phyloP scores from a whole-genome alignment of 179 eudicot species.

The Camellia oleifera region DNA sequence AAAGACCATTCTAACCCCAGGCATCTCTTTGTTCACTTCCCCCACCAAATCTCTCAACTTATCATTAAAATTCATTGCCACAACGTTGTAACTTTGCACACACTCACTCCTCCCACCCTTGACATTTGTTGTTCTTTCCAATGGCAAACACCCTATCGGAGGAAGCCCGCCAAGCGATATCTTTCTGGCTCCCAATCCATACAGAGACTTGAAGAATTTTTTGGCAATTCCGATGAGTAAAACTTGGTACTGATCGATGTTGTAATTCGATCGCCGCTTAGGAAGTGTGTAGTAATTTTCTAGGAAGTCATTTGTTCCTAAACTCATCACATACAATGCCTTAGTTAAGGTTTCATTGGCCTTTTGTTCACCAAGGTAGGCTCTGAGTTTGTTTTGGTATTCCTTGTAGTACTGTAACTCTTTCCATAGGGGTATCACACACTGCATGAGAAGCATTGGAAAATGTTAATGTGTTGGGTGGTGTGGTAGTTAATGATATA shows the following conservation, averaged over 20 bases:
- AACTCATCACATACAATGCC: constrained; percentile 52
- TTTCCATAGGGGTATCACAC: constrained; percentile 69
- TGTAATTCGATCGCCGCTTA: constrained; percentile 24
- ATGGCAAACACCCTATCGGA: constrained; percentile 83
- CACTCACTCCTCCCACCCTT: constrained; percentile 26
- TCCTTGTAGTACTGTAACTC: constrained; percentile 71
- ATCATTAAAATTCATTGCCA: constrained; percentile 50
- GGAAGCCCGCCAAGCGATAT: constrained; percentile 55
- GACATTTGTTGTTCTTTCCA: constrained; percentile 58
- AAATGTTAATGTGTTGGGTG: neutral
- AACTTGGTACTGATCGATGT: constrained; percentile 44
- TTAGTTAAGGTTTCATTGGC: constrained; percentile 40
- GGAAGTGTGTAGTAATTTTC: constrained; percentile 64
- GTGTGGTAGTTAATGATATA: neutral
- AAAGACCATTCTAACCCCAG: constrained; percentile 41
- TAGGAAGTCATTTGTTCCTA: constrained; percentile 78
- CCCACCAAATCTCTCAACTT: constrained; percentile 41
- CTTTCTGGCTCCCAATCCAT: constrained; percentile 65
- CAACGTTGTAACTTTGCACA: constrained; percentile 46
- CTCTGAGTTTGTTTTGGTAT: constrained; percentile 47
- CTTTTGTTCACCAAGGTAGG: constrained; percentile 40
- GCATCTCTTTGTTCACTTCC: constrained; percentile 47
- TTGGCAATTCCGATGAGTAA: constrained; percentile 39
- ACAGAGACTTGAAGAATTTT: constrained; percentile 35
- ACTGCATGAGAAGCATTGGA: constrained; percentile 30